Evolutionary conservation across 176 grass and related monocot genomes (phyloP), one percentile per base, ranked within the genome.

Genomic region (Eleusine coracana): DNA sequence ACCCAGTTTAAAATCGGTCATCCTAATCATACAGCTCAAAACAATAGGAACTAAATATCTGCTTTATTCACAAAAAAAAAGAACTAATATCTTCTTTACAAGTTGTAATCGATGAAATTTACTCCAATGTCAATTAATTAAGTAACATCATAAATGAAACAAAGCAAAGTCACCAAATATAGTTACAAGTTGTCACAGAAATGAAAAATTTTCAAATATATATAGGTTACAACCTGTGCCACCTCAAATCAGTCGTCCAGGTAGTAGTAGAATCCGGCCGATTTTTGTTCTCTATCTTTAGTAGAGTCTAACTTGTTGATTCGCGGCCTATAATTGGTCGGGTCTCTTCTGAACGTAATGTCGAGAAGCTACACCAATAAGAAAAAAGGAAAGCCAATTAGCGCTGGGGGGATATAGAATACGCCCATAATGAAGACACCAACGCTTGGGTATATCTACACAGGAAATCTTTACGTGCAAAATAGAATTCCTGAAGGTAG

Each of bases 261-360:
- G 51, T 92, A 94, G 59, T 97, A 94, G 66, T 94, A 94, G 66
- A 92, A 90, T 29, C 95, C 92, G 1, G 92, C 92, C 6, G 37
- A 37, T 78, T 92, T 97, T 41, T 97, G 95, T 71, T 97, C 92
- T 70, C 92, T 88, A 52, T 97, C 95, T 83, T 97, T 97, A 3
- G 88, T 88, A 0, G 95, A 97, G 0, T 97, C 92, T n/a, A 97
- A 78, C 71, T 97, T 97, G 81, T 97, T 97, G 83, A 97, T 97
- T 10, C 95, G 37, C 1, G 95, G 95, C 77, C 95, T 89, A 73
- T 97, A 94, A 68, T 97, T 97, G 34, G 86, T 97, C 1, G 92
- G 95, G 81, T 97, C 95, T 84, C 95, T 85, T 68, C 95, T 88
- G 55, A 97, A 97, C 5, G 95, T 97, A 65, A 97, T 97, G 80